These are phyloP conservation scores for Fusarium nelsonii DNA, from an alignment of 2,329 filamentous ascomycete genomes.

Conservation along the genomic window DNA sequence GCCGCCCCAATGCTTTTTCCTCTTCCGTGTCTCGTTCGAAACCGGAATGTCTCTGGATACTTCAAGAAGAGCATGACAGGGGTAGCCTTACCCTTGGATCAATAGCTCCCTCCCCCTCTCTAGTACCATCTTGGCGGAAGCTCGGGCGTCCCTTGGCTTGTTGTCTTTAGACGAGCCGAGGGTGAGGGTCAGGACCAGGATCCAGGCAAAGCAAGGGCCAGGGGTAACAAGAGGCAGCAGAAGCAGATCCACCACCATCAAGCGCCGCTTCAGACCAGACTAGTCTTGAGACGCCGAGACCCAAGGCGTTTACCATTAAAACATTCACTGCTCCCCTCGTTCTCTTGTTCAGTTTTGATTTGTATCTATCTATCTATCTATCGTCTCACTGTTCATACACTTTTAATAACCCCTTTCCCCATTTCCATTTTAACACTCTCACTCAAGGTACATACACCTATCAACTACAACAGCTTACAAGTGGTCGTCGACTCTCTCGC, in stretches of 20 bases:
- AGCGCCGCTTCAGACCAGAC: constrained; percentile 29
- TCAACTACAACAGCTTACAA: constrained; percentile 23
- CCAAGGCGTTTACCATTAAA: constrained; percentile 36
- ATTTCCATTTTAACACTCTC: constrained; percentile 17
- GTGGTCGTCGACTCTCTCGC: constrained; percentile 30
- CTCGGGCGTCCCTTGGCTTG: constrained; percentile 29
- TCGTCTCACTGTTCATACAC: constrained; percentile 8
- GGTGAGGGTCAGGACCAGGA: background rate
- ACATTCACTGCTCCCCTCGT: constrained; percentile 31
- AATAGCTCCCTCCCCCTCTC: constrained; percentile 24
- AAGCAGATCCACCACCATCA: constrained; percentile 33
- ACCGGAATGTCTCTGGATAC: constrained; percentile 20
- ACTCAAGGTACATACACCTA: constrained; percentile 23
- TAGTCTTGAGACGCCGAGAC: constrained; percentile 25
- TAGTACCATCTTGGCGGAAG: constrained; percentile 36
- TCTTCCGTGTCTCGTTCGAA: constrained; percentile 29
- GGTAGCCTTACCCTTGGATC: constrained; percentile 21
- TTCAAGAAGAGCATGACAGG: constrained; percentile 9
- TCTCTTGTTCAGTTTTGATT: constrained; percentile 9
- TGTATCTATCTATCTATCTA: background rate
- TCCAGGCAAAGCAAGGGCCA: constrained; percentile 25
- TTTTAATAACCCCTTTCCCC: constrained; percentile 37
- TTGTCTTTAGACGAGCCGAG: background rate
- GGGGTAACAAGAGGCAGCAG: constrained; percentile 10
- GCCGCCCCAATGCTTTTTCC: constrained; percentile 17